Base-by-base conservation (phyloP, 257 asterid genomes). In the Penstemon davidsonii region DNA sequence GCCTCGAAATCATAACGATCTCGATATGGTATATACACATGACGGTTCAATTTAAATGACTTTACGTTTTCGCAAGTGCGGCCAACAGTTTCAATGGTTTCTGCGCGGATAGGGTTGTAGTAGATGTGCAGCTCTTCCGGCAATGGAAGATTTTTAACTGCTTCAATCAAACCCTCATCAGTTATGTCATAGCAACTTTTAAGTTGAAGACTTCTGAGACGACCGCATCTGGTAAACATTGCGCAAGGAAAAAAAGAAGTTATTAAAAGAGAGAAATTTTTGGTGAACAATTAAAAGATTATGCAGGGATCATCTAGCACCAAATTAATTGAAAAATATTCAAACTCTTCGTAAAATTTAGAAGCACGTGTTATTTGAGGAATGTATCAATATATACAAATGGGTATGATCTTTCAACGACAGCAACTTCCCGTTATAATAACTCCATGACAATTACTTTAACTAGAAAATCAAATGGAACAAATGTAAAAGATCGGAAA, bases 101-200 rank as follows among this genome's bases (percentile, higher is more conserved):
- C 33, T 8, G 0, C 4, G 5, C 62, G 50, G 6, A 83, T 62
- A 12, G 4, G 13, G 65, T 73, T 65, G 74, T 67, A 75, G 66
- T 73, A 60, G 40, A 78, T 36, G 51, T 73, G 76, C n/a, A 80
- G 53, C 70, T 80, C 88, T 82, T 83, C 84, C 60, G 80, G 59
- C 25, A 70, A 53, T 8, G 88, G 80, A n/a, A 75, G 49, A 5
- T 50, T 37, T 56, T 65, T 69, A 11, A 72, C 63, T 69, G 80
- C 75, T 75, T 65, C 60, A 51, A 39, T 43, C 64, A 83, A 57
- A 50, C 57, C 60, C 25, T 74, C 78, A 40, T 44, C 15, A 13
- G 79, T 62, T 59, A 71, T 11, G 33, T 8, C 15, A 61, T 44
- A 4, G 36, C 69, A 37, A 43, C 3, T 45, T 6, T 56, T 76